Base-by-base conservation (phyloP, 1,284 basidiomycete genomes). In the Ganoderma lingzhi region DNA sequence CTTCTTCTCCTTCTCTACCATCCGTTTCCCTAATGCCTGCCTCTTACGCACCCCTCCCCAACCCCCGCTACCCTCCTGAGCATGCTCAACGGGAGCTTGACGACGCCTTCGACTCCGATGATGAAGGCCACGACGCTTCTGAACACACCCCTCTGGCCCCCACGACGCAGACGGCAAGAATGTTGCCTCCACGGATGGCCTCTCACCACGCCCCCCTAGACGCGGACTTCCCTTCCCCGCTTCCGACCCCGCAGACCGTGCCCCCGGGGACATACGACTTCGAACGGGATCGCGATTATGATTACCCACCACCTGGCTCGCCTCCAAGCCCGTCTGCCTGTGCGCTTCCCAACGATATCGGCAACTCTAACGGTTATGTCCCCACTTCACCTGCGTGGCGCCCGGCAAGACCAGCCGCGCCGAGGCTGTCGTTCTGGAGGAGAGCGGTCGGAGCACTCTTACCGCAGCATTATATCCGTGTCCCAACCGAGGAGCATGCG, bases 281-380 rank as follows among this genome's bases (percentile, higher is more conserved):
- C 56, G 73, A 73, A 62, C 70, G 71, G 51, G 71, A 70, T 78
- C 65, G 71, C 80, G 92, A 90, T 74, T 90, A 90, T 75, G 87
- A 85, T 74, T 84, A 82, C 35, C 93, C 95, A 2, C 94, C 94
- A 1, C 92, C 93, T 0, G 93, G 93, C 23, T 95, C 94, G 0
- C 95, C 95, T 1, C 94, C 95, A 0, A 82, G 82, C 2, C 89
- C 82, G 41, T 89, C 88, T 65, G 81, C 85, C 6, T 78, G 79
- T 72, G 93, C 89, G 65, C 85, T 86, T 64, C 92, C 87, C 5
- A 92, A 90, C 79, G 88, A 92, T 69, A 85, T 84, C 66, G 94
- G 94, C 59, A 96, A 96, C 80, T 89, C 91, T 37, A 96, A 96
- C 72, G 95, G 95, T 3, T 76, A 86, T 12, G 76, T 96, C 0